phyloP scores from a whole-genome alignment of 2,329 filamentous ascomycete genomes.

The Aschersonia sp. region DNA sequence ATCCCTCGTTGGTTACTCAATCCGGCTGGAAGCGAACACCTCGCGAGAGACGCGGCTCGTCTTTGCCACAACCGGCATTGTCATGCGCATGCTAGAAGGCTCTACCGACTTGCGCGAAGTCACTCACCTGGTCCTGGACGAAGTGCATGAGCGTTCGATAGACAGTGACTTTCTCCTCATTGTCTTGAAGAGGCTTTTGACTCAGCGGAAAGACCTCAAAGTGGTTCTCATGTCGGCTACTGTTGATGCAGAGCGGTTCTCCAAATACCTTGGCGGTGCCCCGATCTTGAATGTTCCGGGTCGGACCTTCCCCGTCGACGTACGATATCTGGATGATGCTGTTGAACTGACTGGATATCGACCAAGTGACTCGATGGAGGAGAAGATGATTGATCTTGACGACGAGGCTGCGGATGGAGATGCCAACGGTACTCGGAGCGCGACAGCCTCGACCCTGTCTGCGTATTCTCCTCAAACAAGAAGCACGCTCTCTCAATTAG shows the following conservation, averaged over 20 bases:
- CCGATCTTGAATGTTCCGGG: slow-evolving; percentile 85
- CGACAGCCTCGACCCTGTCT: slow-evolving; percentile 49
- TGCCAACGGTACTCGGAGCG: slow-evolving; percentile 35
- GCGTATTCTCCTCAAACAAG: slow-evolving; percentile 65
- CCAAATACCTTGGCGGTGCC: slow-evolving; percentile 70
- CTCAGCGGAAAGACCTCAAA: slow-evolving; percentile 67
- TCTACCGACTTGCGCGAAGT: slow-evolving; percentile 77
- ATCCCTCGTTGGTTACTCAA: slow-evolving; percentile 88
- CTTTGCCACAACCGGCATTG: slow-evolving; percentile 81
- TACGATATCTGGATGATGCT: slow-evolving; percentile 82
- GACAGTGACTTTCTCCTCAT: slow-evolving; percentile 95
- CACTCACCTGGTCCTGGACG: slow-evolving; percentile 89
- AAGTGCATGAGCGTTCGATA: slow-evolving; percentile 91
- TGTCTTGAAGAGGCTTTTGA: slow-evolving; percentile 70
- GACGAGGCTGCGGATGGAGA: slow-evolving; percentile 41
- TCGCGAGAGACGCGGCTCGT: slow-evolving; percentile 70
- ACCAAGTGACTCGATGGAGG: slow-evolving; percentile 25
- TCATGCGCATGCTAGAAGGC: slow-evolving; percentile 94
- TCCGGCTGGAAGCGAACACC: slow-evolving; percentile 79
- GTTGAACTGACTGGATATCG: slow-evolving; percentile 73
- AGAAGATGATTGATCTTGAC: slow-evolving; percentile 47
- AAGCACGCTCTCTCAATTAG: slow-evolving; percentile 59
- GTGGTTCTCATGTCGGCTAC: slow-evolving; percentile 96
- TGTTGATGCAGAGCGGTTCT: slow-evolving; percentile 84
- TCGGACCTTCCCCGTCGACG: slow-evolving; percentile 81